phyloP scores from a whole-genome alignment of 176 grass and related monocot genomes.

The Eleusine coracana region DNA sequence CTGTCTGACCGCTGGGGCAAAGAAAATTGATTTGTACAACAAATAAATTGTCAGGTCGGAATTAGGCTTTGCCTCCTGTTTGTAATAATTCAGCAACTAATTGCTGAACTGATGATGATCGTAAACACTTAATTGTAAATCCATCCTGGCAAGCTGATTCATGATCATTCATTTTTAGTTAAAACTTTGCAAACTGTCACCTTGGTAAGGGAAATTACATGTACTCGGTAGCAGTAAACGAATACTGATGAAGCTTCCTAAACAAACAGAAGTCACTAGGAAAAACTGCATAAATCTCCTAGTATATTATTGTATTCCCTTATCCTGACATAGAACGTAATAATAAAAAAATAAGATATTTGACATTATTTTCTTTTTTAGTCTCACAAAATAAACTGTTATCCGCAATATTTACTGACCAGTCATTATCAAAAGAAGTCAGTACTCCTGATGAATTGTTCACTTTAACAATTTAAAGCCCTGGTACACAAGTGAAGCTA shows the following conservation, averaged over 20 bases:
- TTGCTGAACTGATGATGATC: neutral
- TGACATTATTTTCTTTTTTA: neutral
- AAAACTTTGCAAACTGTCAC: neutral
- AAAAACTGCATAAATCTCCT: neutral
- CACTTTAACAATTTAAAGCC: too few species aligned
- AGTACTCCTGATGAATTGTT: too few species aligned
- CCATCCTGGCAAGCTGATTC: neutral
- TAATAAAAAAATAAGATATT: too few species aligned
- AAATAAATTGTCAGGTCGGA: neutral
- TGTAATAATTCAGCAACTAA: neutral
- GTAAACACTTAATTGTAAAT: slow-evolving; percentile 2
- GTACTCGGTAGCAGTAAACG: neutral
- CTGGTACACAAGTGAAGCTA: neutral
- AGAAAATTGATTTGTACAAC: neutral
- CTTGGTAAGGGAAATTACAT: neutral
- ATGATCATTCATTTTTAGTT: neutral
- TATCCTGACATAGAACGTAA: neutral
- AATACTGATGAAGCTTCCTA: neutral
- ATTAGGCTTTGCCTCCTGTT: neutral
- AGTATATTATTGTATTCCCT: neutral
- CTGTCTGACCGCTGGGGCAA: neutral
- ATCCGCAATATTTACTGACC: too few species aligned
- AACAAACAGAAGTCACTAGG: neutral
- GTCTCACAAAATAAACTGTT: neutral
- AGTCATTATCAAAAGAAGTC: too few species aligned